Evolutionary conservation across 768 basidiomycete species (phyloP).

Genomic region (Macrolepiota albuminosa): DNA sequence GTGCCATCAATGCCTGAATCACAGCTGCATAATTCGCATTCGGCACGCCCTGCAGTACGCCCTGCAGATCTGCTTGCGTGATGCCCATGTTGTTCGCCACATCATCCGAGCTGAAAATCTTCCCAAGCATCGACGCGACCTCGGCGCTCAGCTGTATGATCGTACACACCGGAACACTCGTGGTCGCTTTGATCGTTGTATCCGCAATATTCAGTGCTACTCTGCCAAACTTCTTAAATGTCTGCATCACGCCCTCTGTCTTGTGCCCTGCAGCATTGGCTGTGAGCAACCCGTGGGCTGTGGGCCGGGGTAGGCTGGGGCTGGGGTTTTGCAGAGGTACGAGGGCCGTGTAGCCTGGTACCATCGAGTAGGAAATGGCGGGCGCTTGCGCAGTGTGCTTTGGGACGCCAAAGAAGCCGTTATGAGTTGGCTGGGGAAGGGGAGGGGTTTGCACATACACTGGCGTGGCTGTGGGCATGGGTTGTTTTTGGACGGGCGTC

Average conservation of each 20-base stretch:
- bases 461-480: neutral
- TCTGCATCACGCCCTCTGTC: neutral
- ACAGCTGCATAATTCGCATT: conserved; percentile 29
- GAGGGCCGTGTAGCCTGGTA: neutral
- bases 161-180: neutral
- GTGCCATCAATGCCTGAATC: conserved; percentile 23
- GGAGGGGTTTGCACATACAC: neutral
- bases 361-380: neutral
- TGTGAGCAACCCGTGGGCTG: conserved; percentile 4
- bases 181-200: conserved; percentile 3
- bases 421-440: neutral
- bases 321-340: neutral
- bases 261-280: conserved; percentile 13
- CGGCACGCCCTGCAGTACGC: conserved; percentile 25
- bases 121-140: neutral
- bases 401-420: conserved; percentile 7
- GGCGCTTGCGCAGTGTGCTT: neutral
- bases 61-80: conserved; percentile 20
- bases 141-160: conserved; percentile 10
- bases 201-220: conserved; percentile 13
- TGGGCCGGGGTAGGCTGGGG: neutral
- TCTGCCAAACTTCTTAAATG: conserved; percentile 7
- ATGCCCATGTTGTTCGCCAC: neutral
- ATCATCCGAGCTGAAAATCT: conserved; percentile 14
- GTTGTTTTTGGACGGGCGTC: neutral